phyloP scores from a whole-genome alignment of 108 stramenopile genomes.

The Phaeodactylum tricornutum region DNA sequence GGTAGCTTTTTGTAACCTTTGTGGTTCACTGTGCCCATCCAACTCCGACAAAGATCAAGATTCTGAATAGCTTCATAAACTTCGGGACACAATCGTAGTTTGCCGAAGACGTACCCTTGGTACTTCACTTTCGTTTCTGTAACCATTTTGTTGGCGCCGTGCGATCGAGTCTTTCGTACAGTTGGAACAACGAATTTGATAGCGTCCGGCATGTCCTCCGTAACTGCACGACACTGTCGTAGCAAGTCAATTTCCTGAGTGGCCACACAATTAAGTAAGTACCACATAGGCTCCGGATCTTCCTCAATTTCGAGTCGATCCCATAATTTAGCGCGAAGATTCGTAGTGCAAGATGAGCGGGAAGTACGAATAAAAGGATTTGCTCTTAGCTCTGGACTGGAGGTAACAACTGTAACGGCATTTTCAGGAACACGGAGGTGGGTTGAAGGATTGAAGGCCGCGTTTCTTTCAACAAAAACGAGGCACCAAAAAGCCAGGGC shows the following conservation, averaged over 20 bases:
- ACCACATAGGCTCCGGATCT: constrained; percentile 62
- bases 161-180: constrained; percentile 37
- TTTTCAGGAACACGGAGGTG: too few relatives aligned
- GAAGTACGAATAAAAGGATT: too few relatives aligned
- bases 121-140: constrained; percentile 69
- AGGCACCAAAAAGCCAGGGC: too few relatives aligned
- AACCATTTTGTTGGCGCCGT: constrained; percentile 75
- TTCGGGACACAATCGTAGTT: constrained; percentile 47
- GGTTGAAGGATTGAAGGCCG: too few relatives aligned
- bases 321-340: constrained; percentile 3
- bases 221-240: constrained; percentile 33
- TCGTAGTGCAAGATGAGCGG: too few relatives aligned
- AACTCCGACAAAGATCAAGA: constrained; percentile 62
- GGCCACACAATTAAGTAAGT: constrained; percentile 76
- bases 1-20: constrained; percentile 72
- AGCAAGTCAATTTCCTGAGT: constrained; percentile 64
- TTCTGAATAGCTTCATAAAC: constrained; percentile 64
- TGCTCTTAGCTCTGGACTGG: too few relatives aligned
- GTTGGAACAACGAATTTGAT: constrained; percentile 66
- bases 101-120: constrained; percentile 80
- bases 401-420: too few relatives aligned
- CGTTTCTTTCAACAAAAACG: too few relatives aligned
- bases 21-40: constrained; percentile 79
- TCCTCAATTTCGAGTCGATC: constrained; percentile 50
- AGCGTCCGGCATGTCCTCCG: constrained; percentile 23